phyloP scores from a whole-genome alignment of 345 rosid species.

The Melaleuca alternifolia region DNA sequence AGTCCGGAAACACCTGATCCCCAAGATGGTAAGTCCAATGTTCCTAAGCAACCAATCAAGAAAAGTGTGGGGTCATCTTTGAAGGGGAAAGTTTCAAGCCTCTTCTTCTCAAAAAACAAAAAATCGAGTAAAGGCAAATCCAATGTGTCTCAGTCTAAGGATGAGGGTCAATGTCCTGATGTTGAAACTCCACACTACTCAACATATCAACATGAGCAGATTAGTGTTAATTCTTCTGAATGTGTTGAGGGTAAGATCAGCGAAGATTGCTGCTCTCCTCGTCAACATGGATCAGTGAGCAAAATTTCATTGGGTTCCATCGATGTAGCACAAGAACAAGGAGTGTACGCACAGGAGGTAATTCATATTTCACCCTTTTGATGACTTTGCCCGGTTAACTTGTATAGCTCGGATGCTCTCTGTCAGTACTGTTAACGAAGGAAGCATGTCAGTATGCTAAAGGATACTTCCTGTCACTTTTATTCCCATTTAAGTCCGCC shows the following conservation, averaged over 20 bases:
- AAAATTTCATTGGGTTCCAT: not conserved
- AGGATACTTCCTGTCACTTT: not conserved
- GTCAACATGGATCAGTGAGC: not conserved
- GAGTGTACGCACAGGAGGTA: not conserved
- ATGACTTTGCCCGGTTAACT: not conserved
- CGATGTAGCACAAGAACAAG: not conserved
- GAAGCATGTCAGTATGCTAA: not conserved
- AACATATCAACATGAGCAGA: conserved; percentile 16
- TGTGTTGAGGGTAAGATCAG: not conserved
- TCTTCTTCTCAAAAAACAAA: conserved; percentile 71
- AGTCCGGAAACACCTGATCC: conserved; percentile 32
- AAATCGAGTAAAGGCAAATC: conserved; percentile 48
- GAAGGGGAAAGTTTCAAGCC: conserved; percentile 61
- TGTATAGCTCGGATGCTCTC: not conserved
- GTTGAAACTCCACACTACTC: conserved; percentile 23
- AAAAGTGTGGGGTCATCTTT: conserved; percentile 53
- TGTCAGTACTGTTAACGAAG: not conserved
- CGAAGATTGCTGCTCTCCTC: not conserved
- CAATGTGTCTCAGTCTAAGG: conserved; percentile 17
- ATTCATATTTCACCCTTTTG: not conserved
- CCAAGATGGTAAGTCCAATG: conserved; percentile 21
- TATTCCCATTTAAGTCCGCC: not conserved
- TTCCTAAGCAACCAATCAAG: conserved; percentile 37
- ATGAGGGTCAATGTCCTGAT: conserved; percentile 19
- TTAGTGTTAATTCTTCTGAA: conserved; percentile 2